Base-by-base conservation (phyloP, 192 early-diverging fungal species). In the Backusella psychrophila region DNA sequence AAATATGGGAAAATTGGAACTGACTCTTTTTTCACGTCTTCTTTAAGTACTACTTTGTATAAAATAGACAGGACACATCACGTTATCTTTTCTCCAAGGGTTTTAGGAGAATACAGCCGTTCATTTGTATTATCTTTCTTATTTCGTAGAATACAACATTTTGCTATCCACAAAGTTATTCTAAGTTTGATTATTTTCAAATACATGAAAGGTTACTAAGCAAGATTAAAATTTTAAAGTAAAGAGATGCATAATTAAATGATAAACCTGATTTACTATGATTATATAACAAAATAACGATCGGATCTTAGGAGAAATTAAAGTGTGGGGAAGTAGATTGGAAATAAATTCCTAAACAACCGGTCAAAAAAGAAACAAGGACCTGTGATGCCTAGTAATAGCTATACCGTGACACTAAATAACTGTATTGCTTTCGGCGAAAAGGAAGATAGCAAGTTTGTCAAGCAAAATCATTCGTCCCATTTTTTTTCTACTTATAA, bases 11-110 rank as follows among this genome's bases (percentile, higher is more conserved):
- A 63, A 63, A 63, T 63, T 63, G 4, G 21, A 63, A 63, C 56
- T 63, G 56, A 63, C 23, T 63, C 56, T 63, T 63, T 63, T 63
- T 63, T 63, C 56, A 63, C 56, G 56, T 63, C 56, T 63, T 63
- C 56, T 29, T 63, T 29, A 23, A 63, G 9, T 63, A 63, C 56
- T 63, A 29, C 14, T 63, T 63, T 63, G 56, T 63, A 63, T 63
- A 63, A 63, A 63, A 29, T 29, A 63, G 56, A 63, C 56, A 63
- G 56, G 26, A 63, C 11, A 14, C 23, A 63, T 63, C 56, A 63
- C 56, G 56, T 63, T 63, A 29, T 63, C 21, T 12, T 63, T 63
- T 63, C 26, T 63, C 23, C 12, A 63, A 63, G 56, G 56, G 56
- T 29, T 63, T 63, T 63, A 63, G 56, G 56, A 63, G 56, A 63